Conservation (phyloP, 441 rosid species). For the Aquilaria agallochum region DNA sequence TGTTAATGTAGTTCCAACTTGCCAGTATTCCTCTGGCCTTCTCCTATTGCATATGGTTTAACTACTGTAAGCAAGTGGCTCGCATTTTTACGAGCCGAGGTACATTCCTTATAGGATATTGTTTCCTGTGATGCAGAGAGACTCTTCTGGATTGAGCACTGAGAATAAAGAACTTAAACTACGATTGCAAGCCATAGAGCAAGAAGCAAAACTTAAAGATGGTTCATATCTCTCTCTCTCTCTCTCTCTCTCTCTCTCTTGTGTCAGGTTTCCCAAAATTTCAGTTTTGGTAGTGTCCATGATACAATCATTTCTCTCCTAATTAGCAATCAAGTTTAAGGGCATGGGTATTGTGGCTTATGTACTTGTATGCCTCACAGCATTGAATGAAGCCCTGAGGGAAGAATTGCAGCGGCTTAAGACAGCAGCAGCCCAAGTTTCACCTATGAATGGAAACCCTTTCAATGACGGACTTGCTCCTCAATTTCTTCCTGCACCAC, state of each 20-base stretch:
- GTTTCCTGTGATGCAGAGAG: slow-evolving; percentile 53
- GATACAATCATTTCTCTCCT: neutral
- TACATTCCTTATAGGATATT: slow-evolving; percentile 2
- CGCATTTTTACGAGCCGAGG: neutral
- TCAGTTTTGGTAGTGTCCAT: neutral
- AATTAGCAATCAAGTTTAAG: neutral
- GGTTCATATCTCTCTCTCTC: slow-evolving; percentile 9
- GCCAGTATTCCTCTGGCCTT: too few species aligned
- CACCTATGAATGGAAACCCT: slow-evolving; percentile 54
- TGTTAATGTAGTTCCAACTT: too few species aligned
- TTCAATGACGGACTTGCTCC: slow-evolving; percentile 36
- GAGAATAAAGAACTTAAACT: slow-evolving; percentile 92
- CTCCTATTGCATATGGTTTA: too few species aligned
- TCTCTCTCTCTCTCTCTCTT: too few species aligned
- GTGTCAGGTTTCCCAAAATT: neutral
- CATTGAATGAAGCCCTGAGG: slow-evolving; percentile 71
- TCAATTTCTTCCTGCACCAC: slow-evolving; percentile 48
- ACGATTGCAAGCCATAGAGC: slow-evolving; percentile 93
- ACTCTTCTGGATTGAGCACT: slow-evolving; percentile 64
- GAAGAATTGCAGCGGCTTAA: slow-evolving; percentile 92
- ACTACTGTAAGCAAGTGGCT: too few species aligned
- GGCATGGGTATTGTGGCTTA: neutral
- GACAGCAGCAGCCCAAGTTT: slow-evolving; percentile 62
- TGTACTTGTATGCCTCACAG: slow-evolving; percentile 34
- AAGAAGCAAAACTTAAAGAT: slow-evolving; percentile 82